These are phyloP conservation scores for Citrus reticulata DNA, from an alignment of 345 rosid species.

Conservation along the genomic window DNA sequence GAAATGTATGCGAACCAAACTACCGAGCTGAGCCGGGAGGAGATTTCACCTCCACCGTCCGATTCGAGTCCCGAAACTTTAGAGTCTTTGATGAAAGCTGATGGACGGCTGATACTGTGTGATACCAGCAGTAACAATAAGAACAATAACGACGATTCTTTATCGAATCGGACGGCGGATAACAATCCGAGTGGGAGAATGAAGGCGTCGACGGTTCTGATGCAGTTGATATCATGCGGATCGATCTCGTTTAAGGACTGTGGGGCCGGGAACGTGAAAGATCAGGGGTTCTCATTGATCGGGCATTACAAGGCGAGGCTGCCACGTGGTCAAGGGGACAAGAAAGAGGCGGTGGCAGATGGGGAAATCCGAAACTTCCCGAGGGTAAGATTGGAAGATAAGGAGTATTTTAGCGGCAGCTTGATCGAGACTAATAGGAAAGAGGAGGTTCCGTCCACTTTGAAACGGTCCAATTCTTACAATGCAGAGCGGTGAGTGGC, in stretches of 20 bases:
- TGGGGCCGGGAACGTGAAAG: conserved; percentile 53
- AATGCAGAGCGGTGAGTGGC: conserved; percentile 66
- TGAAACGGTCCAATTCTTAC: conserved; percentile 82
- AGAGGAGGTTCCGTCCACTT: conserved; percentile 36
- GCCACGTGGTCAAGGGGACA: conserved; percentile 47
- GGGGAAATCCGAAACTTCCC: conserved; percentile 33
- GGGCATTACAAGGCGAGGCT: conserved; percentile 44
- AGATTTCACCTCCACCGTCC: conserved; percentile 92
- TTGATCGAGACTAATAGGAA: conserved; percentile 68
- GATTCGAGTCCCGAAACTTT: conserved; percentile 96
- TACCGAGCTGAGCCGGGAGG: conserved; percentile 67
- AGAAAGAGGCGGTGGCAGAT: conserved; percentile 27
- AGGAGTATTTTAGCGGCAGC: conserved; percentile 94
- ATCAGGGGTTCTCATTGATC: conserved; percentile 57
- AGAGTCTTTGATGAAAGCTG: conserved; percentile 74
- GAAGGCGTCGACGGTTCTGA: conserved; percentile 77
- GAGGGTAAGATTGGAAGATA: conserved; percentile 71
- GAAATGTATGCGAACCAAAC: conserved; percentile 30
- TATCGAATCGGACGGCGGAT: conserved; percentile 40
- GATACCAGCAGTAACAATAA: conserved; percentile 26
- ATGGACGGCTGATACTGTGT: conserved; percentile 56
- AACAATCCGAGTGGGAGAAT: conserved; percentile 50
- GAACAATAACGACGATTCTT: conserved; percentile 20
- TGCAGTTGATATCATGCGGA: conserved; percentile 94
- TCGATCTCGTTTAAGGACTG: conserved; percentile 76